phyloP scores from a whole-genome alignment of 352 stramenopile species.

The Globisporangium viniferum region DNA sequence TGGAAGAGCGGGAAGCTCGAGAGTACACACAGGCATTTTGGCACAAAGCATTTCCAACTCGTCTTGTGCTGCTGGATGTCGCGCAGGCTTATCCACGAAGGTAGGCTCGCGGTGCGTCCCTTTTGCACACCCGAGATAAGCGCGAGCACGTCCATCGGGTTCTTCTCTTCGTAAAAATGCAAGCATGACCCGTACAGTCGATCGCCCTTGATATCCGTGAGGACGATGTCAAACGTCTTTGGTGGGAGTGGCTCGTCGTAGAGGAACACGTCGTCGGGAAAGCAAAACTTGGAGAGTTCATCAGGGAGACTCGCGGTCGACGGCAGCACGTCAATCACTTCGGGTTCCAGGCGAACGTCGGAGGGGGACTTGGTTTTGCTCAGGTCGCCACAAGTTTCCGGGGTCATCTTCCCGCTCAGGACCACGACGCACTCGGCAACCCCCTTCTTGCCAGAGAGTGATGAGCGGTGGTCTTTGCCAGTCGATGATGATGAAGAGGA shows the following conservation, averaged over 20 bases:
- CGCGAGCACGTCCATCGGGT: constrained; percentile 57
- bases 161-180: constrained; percentile 61
- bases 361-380: constrained; percentile 31
- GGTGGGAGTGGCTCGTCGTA: constrained; percentile 33
- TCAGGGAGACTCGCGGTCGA: constrained; percentile 44
- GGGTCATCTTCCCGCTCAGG: constrained; percentile 42
- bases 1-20: constrained; percentile 56
- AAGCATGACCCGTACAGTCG: constrained; percentile 58
- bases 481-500: background rate
- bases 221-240: constrained; percentile 62
- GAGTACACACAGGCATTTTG: constrained; percentile 64
- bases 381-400: constrained; percentile 28
- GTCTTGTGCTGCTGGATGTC: constrained; percentile 63
- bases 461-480: background rate
- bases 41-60: constrained; percentile 52
- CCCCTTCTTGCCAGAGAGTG: constrained; percentile 14
- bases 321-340: constrained; percentile 52
- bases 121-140: constrained; percentile 48
- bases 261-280: constrained; percentile 57
- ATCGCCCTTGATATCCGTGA: constrained; percentile 65
- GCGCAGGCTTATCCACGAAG: constrained; percentile 65
- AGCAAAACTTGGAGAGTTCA: constrained; percentile 74
- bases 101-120: constrained; percentile 41
- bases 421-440: constrained; percentile 63
- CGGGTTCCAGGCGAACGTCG: constrained; percentile 48